Evolutionary conservation across 2,329 filamentous ascomycete genomes (phyloP).

Genomic region (Sordariomycetes sp.): DNA sequence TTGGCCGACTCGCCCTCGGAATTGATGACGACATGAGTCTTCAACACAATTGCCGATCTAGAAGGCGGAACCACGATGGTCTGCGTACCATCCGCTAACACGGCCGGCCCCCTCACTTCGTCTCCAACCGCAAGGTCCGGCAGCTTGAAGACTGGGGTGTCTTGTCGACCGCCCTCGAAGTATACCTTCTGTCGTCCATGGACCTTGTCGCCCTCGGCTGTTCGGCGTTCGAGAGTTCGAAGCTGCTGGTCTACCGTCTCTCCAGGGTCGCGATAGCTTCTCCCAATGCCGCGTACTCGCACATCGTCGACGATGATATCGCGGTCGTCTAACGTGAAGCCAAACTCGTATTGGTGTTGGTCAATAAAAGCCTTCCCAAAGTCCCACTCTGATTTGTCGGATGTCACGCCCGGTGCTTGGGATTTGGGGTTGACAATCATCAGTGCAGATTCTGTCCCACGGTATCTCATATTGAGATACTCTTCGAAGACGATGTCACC

Average conservation of each 20-base stretch:
- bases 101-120: slow-evolving; percentile 66
- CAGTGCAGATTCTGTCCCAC: slow-evolving; percentile 80
- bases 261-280: slow-evolving; percentile 69
- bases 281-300: slow-evolving; percentile 77
- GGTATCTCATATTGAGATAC: slow-evolving; percentile 88
- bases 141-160: slow-evolving; percentile 77
- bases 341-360: slow-evolving; percentile 87
- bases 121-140: slow-evolving; percentile 64
- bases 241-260: slow-evolving; percentile 80
- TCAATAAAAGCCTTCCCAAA: slow-evolving; percentile 77
- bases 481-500: slow-evolving; percentile 74
- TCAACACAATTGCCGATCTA: slow-evolving; percentile 64
- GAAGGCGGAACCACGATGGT: slow-evolving; percentile 83
- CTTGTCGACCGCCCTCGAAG: slow-evolving; percentile 68
- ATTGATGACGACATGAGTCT: slow-evolving; percentile 85
- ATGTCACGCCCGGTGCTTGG: slow-evolving; percentile 40
- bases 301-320: slow-evolving; percentile 90
- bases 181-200: slow-evolving; percentile 65
- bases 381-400: slow-evolving; percentile 60
- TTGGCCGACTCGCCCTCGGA: slow-evolving; percentile 27
- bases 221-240: slow-evolving; percentile 50
- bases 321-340: slow-evolving; percentile 73
- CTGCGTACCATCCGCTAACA: slow-evolving; percentile 79
- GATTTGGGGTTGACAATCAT: slow-evolving; percentile 72
- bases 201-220: slow-evolving; percentile 45